A percentile compares a stretch with the other conserved stretches of the same genome.
phyloP scores from a whole-genome alignment of 2,329 filamentous ascomycete species.

The Dactylellina leptospora region DNA sequence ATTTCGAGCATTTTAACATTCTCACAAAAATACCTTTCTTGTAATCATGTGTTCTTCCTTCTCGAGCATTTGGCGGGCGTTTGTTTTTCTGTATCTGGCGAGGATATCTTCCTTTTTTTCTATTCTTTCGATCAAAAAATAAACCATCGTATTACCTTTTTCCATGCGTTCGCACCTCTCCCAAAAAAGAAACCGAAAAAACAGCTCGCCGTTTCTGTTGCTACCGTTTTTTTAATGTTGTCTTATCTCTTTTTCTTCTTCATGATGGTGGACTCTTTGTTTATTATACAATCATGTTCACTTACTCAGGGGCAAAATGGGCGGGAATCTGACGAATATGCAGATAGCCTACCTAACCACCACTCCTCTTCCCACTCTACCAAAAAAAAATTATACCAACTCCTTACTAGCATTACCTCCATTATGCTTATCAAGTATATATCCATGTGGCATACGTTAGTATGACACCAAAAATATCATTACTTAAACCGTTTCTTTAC shows the following conservation, averaged over 20 bases:
- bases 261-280: slow-evolving; percentile 2
- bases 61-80: slow-evolving; percentile 53
- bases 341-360: slow-evolving; percentile 1
- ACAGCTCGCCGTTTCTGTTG: not conserved
- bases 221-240: slow-evolving; percentile 5
- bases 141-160: slow-evolving; percentile 2
- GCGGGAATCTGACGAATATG: slow-evolving; percentile 32
- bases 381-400: too few species aligned
- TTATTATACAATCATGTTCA: slow-evolving; percentile 6
- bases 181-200: slow-evolving; percentile 36
- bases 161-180: slow-evolving; percentile 2
- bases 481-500: too few species aligned
- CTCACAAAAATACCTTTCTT: slow-evolving; percentile 7
- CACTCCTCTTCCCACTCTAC: not conserved
- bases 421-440: too few species aligned
- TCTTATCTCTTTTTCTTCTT: slow-evolving; percentile 4
- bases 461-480: too few species aligned
- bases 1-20: slow-evolving; percentile 11
- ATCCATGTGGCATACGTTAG: too few species aligned
- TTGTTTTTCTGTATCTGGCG: slow-evolving; percentile 1
- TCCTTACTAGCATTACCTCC: not conserved
- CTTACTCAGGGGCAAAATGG: not conserved
- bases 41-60: slow-evolving; percentile 19
- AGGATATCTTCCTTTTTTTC: not conserved
- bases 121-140: slow-evolving; percentile 9